Evolutionary conservation across 1,284 basidiomycete species (phyloP).

Genomic region (Irpex sp.): DNA sequence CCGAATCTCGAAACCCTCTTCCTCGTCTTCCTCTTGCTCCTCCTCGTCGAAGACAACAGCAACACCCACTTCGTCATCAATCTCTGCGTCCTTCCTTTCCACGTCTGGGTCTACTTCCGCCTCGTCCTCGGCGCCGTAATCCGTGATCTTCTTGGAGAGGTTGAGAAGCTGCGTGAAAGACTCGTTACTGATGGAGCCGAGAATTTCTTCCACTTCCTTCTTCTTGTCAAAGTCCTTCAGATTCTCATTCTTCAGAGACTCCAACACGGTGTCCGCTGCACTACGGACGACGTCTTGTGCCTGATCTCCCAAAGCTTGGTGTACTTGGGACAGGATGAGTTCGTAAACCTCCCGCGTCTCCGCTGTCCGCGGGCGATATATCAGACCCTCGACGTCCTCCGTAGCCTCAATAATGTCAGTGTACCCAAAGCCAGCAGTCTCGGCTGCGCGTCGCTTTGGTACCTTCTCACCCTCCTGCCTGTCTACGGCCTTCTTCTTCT

Average conservation of each 20-base stretch:
- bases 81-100: constrained; percentile 77
- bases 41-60: constrained; percentile 97
- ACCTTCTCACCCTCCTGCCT: constrained; percentile 53
- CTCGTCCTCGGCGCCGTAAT: constrained; percentile 90
- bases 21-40: constrained; percentile 87
- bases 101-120: constrained; percentile 68
- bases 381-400: constrained; percentile 88
- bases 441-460: constrained; percentile 47
- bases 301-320: constrained; percentile 87
- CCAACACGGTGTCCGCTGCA: constrained; percentile 89
- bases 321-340: constrained; percentile 83
- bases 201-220: constrained; percentile 85
- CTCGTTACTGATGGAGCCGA: constrained; percentile 72
- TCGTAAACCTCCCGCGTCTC: constrained; percentile 97
- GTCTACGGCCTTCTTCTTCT: constrained; percentile 79
- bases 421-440: constrained; percentile 68
- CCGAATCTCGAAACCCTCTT: constrained; percentile 78
- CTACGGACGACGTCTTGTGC: constrained; percentile 94
- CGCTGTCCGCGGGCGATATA: constrained; percentile 88
- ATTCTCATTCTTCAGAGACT: constrained; percentile 86
- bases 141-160: constrained; percentile 94
- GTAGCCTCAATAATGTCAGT: constrained; percentile 92
- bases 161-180: constrained; percentile 84
- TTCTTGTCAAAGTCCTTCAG: constrained; percentile 99
- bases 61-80: constrained; percentile 92